These are phyloP conservation scores for Mycena leptocephala DNA, from an alignment of 768 basidiomycete species.

Conservation along the genomic window DNA sequence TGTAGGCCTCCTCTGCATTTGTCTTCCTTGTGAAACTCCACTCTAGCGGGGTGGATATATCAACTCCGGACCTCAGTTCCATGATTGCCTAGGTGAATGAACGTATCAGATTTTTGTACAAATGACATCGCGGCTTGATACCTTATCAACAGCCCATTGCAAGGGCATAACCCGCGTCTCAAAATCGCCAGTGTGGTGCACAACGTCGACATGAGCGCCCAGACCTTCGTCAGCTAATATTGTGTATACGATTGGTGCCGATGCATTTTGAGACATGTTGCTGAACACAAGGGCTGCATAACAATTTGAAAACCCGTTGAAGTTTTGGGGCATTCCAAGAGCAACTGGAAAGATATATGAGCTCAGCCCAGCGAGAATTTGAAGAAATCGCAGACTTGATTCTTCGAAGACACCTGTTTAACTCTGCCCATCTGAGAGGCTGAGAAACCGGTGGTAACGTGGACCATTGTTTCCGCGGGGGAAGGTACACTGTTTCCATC, in stretches of 20 bases:
- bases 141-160: constrained; percentile 69
- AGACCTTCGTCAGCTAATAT: constrained; percentile 65
- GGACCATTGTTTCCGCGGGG: constrained; percentile 59
- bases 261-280: constrained; percentile 49
- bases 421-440: constrained; percentile 53
- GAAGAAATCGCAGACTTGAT: constrained; percentile 50
- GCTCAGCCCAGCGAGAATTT: no score
- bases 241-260: constrained; percentile 59
- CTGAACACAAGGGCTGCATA: constrained; percentile 65
- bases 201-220: constrained; percentile 61
- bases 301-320: constrained; percentile 64
- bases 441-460: constrained; percentile 56
- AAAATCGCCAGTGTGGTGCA: constrained; percentile 62
- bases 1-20: not conserved
- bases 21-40: not conserved
- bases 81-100: not conserved
- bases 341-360: no score
- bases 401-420: constrained; percentile 51
- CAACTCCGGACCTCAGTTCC: not conserved
- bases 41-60: not conserved
- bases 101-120: not conserved
- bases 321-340: constrained; percentile 63
- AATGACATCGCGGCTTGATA: no score
- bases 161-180: constrained; percentile 64
- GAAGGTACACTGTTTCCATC: constrained; percentile 58